Evolutionary conservation across 495 filamentous ascomycete species (phyloP).

Genomic region (Penicillium cinerascens): DNA sequence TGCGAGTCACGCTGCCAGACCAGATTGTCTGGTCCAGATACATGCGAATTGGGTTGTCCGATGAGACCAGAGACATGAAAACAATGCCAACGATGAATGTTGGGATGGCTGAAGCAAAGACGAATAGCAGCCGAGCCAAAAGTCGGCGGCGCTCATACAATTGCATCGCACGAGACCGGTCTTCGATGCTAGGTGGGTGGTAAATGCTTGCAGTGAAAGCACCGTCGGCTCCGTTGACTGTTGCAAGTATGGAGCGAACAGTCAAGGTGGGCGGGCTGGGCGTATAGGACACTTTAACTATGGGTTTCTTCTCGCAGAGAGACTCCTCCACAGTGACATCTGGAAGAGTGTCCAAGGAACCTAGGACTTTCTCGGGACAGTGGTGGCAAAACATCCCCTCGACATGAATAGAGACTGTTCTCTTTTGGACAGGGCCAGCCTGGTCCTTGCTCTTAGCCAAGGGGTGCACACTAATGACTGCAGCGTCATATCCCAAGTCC

Average conservation of each 20-base stretch:
- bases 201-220: slow-evolving; percentile 66
- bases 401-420: slow-evolving; percentile 64
- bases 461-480: slow-evolving; percentile 42
- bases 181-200: slow-evolving; percentile 81
- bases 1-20: slow-evolving; percentile 69
- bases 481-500: slow-evolving; percentile 74
- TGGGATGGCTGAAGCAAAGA: slow-evolving; percentile 73
- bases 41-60: slow-evolving; percentile 48
- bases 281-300: slow-evolving; percentile 67
- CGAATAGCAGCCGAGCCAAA: slow-evolving; percentile 62
- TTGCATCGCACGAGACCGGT: slow-evolving; percentile 71
- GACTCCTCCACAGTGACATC: slow-evolving; percentile 47
- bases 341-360: slow-evolving; percentile 49
- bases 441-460: slow-evolving; percentile 10
- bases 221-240: slow-evolving; percentile 61
- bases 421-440: slow-evolving; percentile 23
- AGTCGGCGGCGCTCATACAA: slow-evolving; percentile 58
- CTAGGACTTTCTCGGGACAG: slow-evolving; percentile 64
- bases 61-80: slow-evolving; percentile 77
- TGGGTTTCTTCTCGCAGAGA: slow-evolving; percentile 54
- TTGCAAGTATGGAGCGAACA: slow-evolving; percentile 66
- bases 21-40: slow-evolving; percentile 68
- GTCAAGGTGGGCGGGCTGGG: slow-evolving; percentile 69
- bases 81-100: slow-evolving; percentile 89
- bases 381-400: slow-evolving; percentile 87